These are phyloP conservation scores for Blastobotrys illinoisensis DNA, from an alignment of 1,139 yeast genomes.

Conservation along the genomic window DNA sequence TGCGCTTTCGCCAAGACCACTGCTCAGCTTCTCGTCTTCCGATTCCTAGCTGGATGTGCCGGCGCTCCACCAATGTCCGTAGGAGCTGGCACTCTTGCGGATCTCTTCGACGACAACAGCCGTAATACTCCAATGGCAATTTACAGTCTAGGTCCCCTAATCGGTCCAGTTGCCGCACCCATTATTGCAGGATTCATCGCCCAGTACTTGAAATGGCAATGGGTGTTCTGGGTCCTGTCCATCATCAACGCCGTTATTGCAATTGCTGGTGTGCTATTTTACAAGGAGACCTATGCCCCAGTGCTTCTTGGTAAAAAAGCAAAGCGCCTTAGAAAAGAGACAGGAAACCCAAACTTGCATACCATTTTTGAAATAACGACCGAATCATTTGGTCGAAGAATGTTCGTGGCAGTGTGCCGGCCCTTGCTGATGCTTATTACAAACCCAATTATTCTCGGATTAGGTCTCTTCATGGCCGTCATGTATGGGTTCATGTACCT, in stretches of 20 bases:
- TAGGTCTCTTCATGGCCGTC: constrained; percentile 59
- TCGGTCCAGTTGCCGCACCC: constrained; percentile 64
- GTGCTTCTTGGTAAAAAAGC: constrained; percentile 47
- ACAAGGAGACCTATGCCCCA: constrained; percentile 58
- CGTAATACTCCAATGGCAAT: constrained; percentile 55
- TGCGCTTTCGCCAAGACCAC: constrained; percentile 51
- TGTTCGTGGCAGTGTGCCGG: constrained; percentile 39
- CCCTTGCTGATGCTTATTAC: constrained; percentile 48
- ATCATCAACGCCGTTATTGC: constrained; percentile 51
- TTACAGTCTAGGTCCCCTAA: constrained; percentile 51
- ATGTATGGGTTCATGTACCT: constrained; percentile 59
- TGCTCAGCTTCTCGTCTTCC: constrained; percentile 51
- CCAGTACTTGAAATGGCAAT: constrained; percentile 45
- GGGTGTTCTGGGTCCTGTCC: constrained; percentile 57
- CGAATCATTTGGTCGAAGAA: constrained; percentile 20
- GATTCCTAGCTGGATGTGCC: constrained; percentile 60
- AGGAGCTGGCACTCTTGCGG: constrained; percentile 73
- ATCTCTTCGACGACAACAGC: constrained; percentile 47
- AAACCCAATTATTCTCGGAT: constrained; percentile 59
- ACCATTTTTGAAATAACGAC: constrained; percentile 48
- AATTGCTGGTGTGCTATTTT: constrained; percentile 39
- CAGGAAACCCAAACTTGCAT: constrained; percentile 53
- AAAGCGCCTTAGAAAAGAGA: constrained; percentile 39
- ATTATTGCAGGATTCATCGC: constrained; percentile 53
- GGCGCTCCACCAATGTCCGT: constrained; percentile 62